Evolutionary conservation across 1,284 basidiomycete genomes (phyloP).

Genomic region (Cutaneotrichosporon dermatis): DNA sequence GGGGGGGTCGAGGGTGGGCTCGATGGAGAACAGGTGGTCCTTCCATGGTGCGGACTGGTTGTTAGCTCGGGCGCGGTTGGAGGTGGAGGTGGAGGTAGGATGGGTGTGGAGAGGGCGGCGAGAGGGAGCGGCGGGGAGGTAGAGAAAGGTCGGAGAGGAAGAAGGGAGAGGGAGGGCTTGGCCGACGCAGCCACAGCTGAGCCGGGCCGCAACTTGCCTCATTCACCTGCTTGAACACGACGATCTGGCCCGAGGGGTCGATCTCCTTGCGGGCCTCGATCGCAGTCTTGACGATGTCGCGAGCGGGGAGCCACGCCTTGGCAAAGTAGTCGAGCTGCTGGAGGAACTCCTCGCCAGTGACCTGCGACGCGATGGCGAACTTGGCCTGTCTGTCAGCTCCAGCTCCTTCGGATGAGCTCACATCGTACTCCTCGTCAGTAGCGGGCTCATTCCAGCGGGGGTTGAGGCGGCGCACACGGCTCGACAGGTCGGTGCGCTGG

Average conservation of each 20-base stretch:
- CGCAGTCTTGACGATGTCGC: conserved; percentile 70
- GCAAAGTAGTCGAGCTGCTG: conserved; percentile 75
- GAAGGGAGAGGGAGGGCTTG: too few relatives aligned
- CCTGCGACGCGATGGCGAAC: conserved; percentile 72
- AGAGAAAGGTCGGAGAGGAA: too few relatives aligned
- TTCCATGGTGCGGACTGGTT: conserved; percentile 51
- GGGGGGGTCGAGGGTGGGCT: conserved; percentile 49
- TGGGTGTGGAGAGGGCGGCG: too few relatives aligned
- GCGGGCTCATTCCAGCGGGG: conserved; percentile 82
- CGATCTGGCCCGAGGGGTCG: conserved; percentile 69
- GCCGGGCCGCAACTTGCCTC: conserved; percentile 10
- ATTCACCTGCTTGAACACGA: conserved; percentile 72
- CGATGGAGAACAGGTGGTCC: conserved; percentile 90
- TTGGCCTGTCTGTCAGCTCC: conserved; percentile 53
- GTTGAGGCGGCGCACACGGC: conserved; percentile 75
- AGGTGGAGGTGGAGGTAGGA: too few relatives aligned
- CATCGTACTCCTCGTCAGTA: conserved; percentile 64
- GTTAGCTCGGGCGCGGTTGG: conserved; percentile 6
- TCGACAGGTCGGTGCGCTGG: conserved; percentile 72
- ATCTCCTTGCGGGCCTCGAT: conserved; percentile 61
- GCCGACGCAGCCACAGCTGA: background rate
- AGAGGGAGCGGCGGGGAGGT: too few relatives aligned
- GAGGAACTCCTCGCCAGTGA: conserved; percentile 85
- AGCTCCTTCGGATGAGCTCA: conserved; percentile 44
- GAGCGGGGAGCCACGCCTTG: conserved; percentile 87